These are phyloP conservation scores for Stagonosporopsis cucurbitacearum DNA, from an alignment of 2,329 filamentous ascomycete genomes.

Conservation along the genomic window DNA sequence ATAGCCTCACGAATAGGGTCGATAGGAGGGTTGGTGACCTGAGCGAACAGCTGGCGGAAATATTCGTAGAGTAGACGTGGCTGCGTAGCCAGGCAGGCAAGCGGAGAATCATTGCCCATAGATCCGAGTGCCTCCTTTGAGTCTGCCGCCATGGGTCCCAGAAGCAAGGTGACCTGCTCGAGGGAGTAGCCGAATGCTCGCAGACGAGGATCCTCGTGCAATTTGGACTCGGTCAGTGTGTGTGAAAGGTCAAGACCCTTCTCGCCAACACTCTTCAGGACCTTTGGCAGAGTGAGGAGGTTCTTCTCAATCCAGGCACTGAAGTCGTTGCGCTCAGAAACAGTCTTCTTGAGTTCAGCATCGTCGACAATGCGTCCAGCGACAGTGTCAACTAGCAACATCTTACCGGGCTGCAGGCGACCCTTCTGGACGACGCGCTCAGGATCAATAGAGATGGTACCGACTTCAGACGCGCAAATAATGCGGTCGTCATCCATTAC, in stretches of 20 bases:
- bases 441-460: conserved; percentile 88
- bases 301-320: conserved; percentile 85
- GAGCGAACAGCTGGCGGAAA: conserved; percentile 96
- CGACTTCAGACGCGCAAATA: conserved; percentile 95
- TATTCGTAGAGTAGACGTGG: conserved; percentile 93
- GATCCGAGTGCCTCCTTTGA: conserved; percentile 97
- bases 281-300: conserved; percentile 78
- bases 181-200: conserved; percentile 93
- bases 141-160: conserved; percentile 95
- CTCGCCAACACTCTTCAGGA: conserved; percentile 67
- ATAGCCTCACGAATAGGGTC: conserved; percentile 97
- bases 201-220: conserved; percentile 85
- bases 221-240: conserved; percentile 69
- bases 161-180: conserved; percentile 89
- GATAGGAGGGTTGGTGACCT: conserved; percentile 97
- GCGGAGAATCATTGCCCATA: conserved; percentile 95
- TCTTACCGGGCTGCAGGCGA: conserved; percentile 89
- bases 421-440: conserved; percentile 92
- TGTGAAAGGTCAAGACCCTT: conserved; percentile 69
- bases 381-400: conserved; percentile 93
- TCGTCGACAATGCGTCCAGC: conserved; percentile 94
- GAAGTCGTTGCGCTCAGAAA: conserved; percentile 88
- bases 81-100: conserved; percentile 89
- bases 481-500: conserved; percentile 96
- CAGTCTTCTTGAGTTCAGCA: conserved; percentile 85